phyloP scores from a whole-genome alignment of 2,329 filamentous ascomycete species.

The Gyromitra esculenta region DNA sequence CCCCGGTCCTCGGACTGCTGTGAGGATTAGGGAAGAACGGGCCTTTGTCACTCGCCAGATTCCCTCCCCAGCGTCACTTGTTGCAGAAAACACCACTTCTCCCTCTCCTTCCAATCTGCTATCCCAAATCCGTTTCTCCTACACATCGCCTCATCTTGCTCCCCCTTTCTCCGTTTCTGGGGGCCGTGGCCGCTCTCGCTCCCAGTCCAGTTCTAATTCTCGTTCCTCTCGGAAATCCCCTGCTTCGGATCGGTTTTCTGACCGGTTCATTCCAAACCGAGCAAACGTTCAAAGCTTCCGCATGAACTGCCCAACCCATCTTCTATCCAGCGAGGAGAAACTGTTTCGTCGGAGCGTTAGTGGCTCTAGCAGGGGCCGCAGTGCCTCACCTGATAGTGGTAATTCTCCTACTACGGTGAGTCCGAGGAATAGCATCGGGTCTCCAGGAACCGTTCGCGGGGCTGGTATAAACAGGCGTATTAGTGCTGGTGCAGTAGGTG shows the following conservation, averaged over 20 bases:
- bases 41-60: conserved; percentile 18
- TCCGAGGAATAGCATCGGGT: conserved; percentile 31
- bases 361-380: conserved; percentile 46
- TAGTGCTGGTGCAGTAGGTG: conserved; percentile 78
- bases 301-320: conserved; percentile 56
- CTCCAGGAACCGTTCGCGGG: conserved; percentile 29
- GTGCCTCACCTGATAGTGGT: conserved; percentile 50
- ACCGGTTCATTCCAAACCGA: conserved; percentile 57
- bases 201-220: conserved; percentile 40
- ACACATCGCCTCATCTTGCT: conserved; percentile 29
- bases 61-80: conserved; percentile 26
- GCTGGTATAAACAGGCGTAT: conserved; percentile 63
- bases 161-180: conserved; percentile 42
- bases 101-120: conserved; percentile 30
- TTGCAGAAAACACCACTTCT: conserved; percentile 18
- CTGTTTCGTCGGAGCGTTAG: conserved; percentile 54
- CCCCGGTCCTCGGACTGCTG: background rate
- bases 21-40: background rate
- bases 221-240: conserved; percentile 37
- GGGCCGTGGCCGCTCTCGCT: conserved; percentile 28
- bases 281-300: conserved; percentile 56
- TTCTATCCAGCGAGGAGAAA: conserved; percentile 54
- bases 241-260: conserved; percentile 47
- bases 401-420: conserved; percentile 39
- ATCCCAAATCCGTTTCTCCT: conserved; percentile 45